These are phyloP conservation scores for Aspergillus latus DNA, from an alignment of 2,329 filamentous ascomycete species.

Conservation along the genomic window DNA sequence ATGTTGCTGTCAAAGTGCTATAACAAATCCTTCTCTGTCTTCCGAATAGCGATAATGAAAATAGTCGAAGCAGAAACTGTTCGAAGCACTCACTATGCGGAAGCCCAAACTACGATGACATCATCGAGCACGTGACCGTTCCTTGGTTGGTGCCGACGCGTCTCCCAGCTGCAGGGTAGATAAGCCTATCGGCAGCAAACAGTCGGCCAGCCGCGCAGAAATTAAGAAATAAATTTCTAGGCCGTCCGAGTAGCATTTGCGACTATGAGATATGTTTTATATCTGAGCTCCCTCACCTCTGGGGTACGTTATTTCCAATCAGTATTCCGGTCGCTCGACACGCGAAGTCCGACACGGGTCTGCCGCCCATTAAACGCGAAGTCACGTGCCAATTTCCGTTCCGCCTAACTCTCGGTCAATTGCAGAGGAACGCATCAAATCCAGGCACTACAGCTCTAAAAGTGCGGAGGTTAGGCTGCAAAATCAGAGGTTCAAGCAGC, in stretches of 20 bases:
- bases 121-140: conserved; percentile 17
- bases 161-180: conserved; percentile 22
- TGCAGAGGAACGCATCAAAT: not conserved
- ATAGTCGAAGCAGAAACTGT: too few species aligned
- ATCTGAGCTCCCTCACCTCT: not conserved
- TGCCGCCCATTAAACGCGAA: conserved; percentile 27
- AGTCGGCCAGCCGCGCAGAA: not conserved
- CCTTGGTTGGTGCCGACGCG: conserved; percentile 19
- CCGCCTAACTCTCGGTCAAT: not conserved
- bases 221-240: not conserved
- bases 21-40: too few species aligned
- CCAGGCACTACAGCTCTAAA: conserved; percentile 8
- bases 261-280: not conserved
- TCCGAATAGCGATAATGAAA: not conserved
- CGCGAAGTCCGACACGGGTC: conserved; percentile 25
- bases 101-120: conserved; percentile 20
- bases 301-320: not conserved
- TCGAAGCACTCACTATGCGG: too few species aligned
- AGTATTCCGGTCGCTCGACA: not conserved
- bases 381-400: conserved; percentile 30
- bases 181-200: not conserved
- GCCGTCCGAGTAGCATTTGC: not conserved
- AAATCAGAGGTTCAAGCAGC: not conserved
- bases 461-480: conserved; percentile 7
- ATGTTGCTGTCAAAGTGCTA: too few species aligned